Percentiles rank a stretch among this genome's conserved stretches.
These are phyloP conservation scores for Globisporangium uncinulatum DNA, from an alignment of 352 stramenopile genomes.

Conservation along the genomic window DNA sequence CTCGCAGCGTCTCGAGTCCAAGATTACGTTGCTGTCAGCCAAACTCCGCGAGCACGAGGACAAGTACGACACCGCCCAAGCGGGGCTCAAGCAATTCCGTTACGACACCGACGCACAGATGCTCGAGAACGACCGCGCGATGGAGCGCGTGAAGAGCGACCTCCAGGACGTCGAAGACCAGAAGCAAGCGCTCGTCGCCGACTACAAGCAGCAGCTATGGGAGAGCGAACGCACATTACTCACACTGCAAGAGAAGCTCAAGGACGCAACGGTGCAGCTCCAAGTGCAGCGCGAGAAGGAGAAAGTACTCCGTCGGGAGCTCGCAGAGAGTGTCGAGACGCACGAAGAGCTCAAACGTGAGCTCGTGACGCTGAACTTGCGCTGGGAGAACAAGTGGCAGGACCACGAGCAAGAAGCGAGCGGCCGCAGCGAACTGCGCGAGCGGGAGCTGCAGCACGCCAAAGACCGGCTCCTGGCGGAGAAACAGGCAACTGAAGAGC, in stretches of 20 bases:
- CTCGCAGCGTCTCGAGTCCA: slow-evolving; percentile 23
- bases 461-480: slow-evolving; percentile 50
- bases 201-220: slow-evolving; percentile 57
- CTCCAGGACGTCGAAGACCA: slow-evolving; percentile 59
- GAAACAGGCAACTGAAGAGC: slow-evolving; percentile 55
- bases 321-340: slow-evolving; percentile 43
- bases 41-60: slow-evolving; percentile 55
- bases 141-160: slow-evolving; percentile 39
- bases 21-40: slow-evolving; percentile 32
- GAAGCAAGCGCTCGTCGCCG: slow-evolving; percentile 25
- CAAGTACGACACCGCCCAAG: slow-evolving; percentile 35
- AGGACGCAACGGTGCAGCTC: slow-evolving; percentile 36
- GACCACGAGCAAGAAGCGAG: slow-evolving; percentile 53
- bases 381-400: slow-evolving; percentile 66
- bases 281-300: slow-evolving; percentile 58
- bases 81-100: slow-evolving; percentile 51
- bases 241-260: slow-evolving; percentile 41
- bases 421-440: slow-evolving; percentile 32
- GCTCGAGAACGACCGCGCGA: slow-evolving; percentile 50
- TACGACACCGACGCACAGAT: slow-evolving; percentile 61
- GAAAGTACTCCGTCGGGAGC: slow-evolving; percentile 48
- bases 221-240: slow-evolving; percentile 32
- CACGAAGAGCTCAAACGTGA: slow-evolving; percentile 62
- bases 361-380: slow-evolving; percentile 53
- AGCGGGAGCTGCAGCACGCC: slow-evolving; percentile 47